These are phyloP conservation scores for Gynandropsis gynandra DNA, from an alignment of 345 rosid species.

Conservation along the genomic window DNA sequence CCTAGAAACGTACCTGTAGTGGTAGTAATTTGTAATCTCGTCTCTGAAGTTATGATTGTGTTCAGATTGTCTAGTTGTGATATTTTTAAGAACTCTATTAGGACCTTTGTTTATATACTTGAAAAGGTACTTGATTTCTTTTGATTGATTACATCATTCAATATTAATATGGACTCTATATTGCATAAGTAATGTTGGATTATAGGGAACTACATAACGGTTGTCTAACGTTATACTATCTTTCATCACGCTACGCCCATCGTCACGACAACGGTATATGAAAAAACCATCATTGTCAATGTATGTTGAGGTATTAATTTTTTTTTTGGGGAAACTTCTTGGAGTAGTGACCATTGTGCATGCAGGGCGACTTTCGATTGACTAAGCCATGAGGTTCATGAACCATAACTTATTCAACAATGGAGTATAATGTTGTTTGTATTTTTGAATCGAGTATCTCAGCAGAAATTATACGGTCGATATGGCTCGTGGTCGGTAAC, in stretches of 20 bases:
- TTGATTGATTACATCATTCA: no score
- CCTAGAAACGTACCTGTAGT: not conserved
- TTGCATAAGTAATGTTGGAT: no score
- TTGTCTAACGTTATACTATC: not conserved
- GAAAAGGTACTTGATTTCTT: no score
- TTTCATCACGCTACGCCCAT: not conserved
- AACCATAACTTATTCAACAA: not conserved
- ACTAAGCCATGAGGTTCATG: constrained; percentile 6
- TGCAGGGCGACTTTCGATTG: constrained; percentile 3
- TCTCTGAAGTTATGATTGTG: not conserved
- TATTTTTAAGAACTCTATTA: not conserved
- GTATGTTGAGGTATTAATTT: not conserved
- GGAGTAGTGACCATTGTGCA: not conserved
- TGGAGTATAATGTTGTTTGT: not conserved
- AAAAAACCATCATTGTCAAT: constrained; percentile 1
- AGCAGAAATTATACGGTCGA: not conserved
- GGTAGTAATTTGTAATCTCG: no score
- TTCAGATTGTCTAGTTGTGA: not conserved
- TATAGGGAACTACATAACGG: no score
- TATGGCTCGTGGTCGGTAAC: not conserved
- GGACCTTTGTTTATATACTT: no score
- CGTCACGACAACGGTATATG: not conserved
- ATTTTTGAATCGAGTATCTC: not conserved
- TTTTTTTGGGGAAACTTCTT: not conserved
- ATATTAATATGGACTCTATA: no score